phyloP scores from a whole-genome alignment of 2,329 filamentous ascomycete genomes.

The Lasiodiplodia theobromae region DNA sequence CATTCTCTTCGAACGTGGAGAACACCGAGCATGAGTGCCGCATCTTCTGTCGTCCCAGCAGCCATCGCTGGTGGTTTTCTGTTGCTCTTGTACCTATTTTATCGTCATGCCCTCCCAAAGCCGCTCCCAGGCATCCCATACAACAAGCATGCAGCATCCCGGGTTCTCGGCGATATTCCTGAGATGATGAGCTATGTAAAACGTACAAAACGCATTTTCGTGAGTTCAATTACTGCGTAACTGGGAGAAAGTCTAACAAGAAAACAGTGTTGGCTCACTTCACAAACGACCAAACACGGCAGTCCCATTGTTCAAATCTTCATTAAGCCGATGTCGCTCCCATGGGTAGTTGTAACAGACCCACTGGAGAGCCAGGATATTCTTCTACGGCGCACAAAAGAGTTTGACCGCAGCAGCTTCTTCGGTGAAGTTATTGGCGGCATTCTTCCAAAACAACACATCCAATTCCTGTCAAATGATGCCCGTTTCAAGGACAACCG shows the following conservation, averaged over 20 bases:
- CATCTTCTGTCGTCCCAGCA: background rate
- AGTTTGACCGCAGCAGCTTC: slow-evolving; percentile 54
- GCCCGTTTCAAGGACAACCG: slow-evolving; percentile 44
- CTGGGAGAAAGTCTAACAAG: background rate
- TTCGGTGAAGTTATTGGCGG: slow-evolving; percentile 43
- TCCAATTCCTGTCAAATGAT: slow-evolving; percentile 41
- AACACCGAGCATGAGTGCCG: too few relatives aligned
- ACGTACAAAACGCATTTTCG: slow-evolving; percentile 38
- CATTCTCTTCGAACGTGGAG: too few relatives aligned
- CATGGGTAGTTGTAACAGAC: slow-evolving; percentile 55
- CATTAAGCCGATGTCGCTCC: slow-evolving; percentile 52
- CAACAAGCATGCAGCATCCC: slow-evolving; percentile 46
- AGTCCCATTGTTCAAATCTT: slow-evolving; percentile 59
- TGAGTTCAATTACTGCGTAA: slow-evolving; percentile 1
- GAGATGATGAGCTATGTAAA: slow-evolving; percentile 49
- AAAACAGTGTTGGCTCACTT: slow-evolving; percentile 40
- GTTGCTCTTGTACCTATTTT: slow-evolving; percentile 34
- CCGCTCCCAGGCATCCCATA: slow-evolving; percentile 58
- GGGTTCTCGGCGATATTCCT: slow-evolving; percentile 54
- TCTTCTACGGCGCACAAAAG: slow-evolving; percentile 51
- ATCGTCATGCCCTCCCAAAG: slow-evolving; percentile 45
- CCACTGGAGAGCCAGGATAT: slow-evolving; percentile 55
- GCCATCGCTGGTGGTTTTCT: slow-evolving; percentile 5
- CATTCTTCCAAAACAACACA: slow-evolving; percentile 45
- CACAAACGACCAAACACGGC: slow-evolving; percentile 37